A percentile compares a stretch with the other conserved stretches of the same genome.
Evolutionary conservation across 2,329 filamentous ascomycete species (phyloP).

Genomic region (Hypoxylon sp.): DNA sequence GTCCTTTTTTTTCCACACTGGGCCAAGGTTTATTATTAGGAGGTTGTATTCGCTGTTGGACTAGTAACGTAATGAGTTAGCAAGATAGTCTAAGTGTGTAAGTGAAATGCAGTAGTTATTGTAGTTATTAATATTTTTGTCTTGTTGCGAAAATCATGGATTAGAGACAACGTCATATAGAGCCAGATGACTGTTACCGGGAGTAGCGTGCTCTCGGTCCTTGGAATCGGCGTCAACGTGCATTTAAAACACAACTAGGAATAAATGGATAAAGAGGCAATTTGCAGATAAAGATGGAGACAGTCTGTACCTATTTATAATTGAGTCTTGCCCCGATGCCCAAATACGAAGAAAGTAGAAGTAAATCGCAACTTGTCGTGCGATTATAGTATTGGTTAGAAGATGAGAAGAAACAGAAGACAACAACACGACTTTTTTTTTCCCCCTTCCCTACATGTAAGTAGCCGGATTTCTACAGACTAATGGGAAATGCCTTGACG

Average conservation of each 20-base stretch:
- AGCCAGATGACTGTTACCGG: constrained; percentile 27
- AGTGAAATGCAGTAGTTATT: constrained; percentile 4
- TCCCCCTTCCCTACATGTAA: background rate
- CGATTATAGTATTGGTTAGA: constrained; percentile 6
- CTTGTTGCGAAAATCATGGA: constrained; percentile 35
- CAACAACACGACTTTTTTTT: constrained; percentile 1
- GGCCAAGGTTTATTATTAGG: constrained; percentile 35
- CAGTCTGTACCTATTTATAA: constrained; percentile 15
- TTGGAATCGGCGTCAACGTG: constrained; percentile 36
- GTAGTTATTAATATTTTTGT: constrained; percentile 26
- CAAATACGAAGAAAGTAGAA: constrained; percentile 21
- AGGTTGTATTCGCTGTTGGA: constrained; percentile 22
- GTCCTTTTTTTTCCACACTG: constrained; percentile 20
- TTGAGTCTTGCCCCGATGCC: constrained; percentile 1
- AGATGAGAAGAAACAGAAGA: constrained; percentile 8
- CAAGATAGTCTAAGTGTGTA: constrained; percentile 11
- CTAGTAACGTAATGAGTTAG: constrained; percentile 24
- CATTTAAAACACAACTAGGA: constrained; percentile 18
- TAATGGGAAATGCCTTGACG: background rate
- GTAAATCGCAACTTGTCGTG: constrained; percentile 14
- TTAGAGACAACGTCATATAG: constrained; percentile 41
- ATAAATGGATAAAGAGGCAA: constrained; percentile 21
- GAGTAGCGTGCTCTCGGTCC: constrained; percentile 28
- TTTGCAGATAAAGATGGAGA: constrained; percentile 13
- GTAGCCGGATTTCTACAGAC: background rate